A percentile compares a stretch with the other conserved stretches of the same genome.
Conservation (phyloP, 139 green algal genomes). For the Bryopsis sp. region DNA sequence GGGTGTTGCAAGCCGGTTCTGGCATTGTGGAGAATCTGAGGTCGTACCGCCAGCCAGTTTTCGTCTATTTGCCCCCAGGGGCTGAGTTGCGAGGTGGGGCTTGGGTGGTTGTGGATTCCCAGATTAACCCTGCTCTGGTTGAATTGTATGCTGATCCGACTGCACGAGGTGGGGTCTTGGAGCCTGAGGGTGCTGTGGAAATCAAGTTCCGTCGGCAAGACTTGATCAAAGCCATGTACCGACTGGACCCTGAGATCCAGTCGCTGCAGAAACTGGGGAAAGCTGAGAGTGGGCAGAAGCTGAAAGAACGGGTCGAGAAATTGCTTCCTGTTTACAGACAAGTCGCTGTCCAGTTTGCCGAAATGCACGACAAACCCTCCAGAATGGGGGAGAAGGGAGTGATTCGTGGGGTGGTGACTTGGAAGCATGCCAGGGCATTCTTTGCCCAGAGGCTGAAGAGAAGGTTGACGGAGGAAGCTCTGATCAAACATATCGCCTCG, state of each 20-base stretch:
- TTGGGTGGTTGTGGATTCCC: slow-evolving; percentile 95
- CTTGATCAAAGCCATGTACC: slow-evolving; percentile 77
- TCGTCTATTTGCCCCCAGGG: slow-evolving; percentile 89
- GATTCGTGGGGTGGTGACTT: slow-evolving; percentile 77
- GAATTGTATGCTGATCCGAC: slow-evolving; percentile 78
- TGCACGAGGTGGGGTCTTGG: slow-evolving; percentile 83
- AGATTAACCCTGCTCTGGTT: slow-evolving; percentile 74
- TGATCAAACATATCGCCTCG: slow-evolving; percentile 41
- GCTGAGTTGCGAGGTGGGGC: slow-evolving; percentile 93
- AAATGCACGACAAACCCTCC: slow-evolving; percentile 93
- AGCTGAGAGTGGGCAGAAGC: slow-evolving; percentile 22
- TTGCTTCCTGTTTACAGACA: slow-evolving; percentile 83
- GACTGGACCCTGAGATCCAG: slow-evolving; percentile 28
- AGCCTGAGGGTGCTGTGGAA: slow-evolving; percentile 94
- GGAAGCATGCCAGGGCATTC: slow-evolving; percentile 68
- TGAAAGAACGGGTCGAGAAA: slow-evolving; percentile 51
- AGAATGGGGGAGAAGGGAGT: slow-evolving; percentile 91
- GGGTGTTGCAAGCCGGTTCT: slow-evolving; percentile 90
- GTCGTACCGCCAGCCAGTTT: slow-evolving; percentile 81
- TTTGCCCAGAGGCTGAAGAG: slow-evolving; percentile 70
- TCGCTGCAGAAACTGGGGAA: background rate
- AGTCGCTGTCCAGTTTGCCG: slow-evolving; percentile 82
- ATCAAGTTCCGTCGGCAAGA: slow-evolving; percentile 92
- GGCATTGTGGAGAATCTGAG: slow-evolving; percentile 92
- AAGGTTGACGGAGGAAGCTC: slow-evolving; percentile 55